Evolutionary conservation across 176 grass and related monocot genomes (phyloP).

Genomic region (Coix lacrymajobi): DNA sequence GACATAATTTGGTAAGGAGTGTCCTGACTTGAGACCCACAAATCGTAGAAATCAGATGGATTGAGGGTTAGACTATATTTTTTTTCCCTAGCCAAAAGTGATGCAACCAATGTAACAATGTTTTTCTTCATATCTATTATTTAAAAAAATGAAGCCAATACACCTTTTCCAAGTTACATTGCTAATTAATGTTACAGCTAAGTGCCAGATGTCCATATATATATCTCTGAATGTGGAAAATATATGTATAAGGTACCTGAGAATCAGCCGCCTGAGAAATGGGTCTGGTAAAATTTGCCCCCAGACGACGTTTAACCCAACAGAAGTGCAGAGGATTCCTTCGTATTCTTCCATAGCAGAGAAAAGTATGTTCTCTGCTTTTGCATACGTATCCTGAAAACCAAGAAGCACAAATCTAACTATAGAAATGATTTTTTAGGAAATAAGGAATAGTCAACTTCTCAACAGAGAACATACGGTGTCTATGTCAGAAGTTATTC

Average conservation of each 20-base stretch:
- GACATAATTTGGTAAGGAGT: background rate
- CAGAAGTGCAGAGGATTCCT: constrained; percentile 65
- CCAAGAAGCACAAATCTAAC: background rate
- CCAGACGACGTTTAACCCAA: constrained; percentile 72
- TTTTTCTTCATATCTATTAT: background rate
- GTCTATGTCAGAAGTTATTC: constrained; percentile 67
- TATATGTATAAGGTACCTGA: constrained; percentile 51
- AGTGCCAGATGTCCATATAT: background rate
- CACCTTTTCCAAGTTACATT: background rate
- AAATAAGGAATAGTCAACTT: background rate
- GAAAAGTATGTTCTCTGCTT: constrained; percentile 64
- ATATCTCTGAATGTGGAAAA: background rate
- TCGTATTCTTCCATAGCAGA: constrained; percentile 90
- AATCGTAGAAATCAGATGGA: background rate
- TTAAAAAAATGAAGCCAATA: background rate
- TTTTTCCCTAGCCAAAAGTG: background rate
- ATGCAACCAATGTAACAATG: background rate
- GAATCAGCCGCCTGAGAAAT: constrained; percentile 78
- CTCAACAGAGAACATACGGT: constrained; percentile 41
- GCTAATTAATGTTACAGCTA: background rate
- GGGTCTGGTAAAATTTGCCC: constrained; percentile 85
- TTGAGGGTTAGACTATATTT: background rate
- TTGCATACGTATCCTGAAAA: constrained; percentile 62
- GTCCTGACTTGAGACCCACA: background rate
- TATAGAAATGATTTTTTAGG: background rate